These are phyloP conservation scores for Aspergillus heteromorphus DNA, from an alignment of 495 filamentous ascomycete genomes.

Conservation along the genomic window DNA sequence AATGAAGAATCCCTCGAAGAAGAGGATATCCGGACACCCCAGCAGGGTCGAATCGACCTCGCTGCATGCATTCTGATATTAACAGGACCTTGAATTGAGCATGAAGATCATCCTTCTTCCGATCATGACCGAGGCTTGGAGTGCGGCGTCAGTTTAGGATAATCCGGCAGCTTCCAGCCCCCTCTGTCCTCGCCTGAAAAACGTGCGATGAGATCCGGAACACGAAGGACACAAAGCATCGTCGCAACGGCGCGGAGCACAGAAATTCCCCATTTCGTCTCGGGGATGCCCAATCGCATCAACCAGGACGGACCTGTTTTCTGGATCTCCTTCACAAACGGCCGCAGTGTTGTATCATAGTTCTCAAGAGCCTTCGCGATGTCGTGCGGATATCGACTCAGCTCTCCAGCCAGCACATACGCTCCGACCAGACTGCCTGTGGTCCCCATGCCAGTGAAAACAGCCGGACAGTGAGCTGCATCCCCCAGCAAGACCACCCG, in stretches of 20 bases:
- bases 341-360: slow-evolving; percentile 25
- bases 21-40: too few relatives aligned
- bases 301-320: slow-evolving; percentile 13
- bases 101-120: too few relatives aligned
- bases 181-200: slow-evolving; percentile 17
- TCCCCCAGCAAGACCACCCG: slow-evolving; percentile 52
- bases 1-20: too few relatives aligned
- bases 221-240: slow-evolving; percentile 16
- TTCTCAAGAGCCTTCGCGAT: slow-evolving; percentile 17
- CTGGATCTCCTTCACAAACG: slow-evolving; percentile 28
- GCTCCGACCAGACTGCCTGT: slow-evolving; percentile 42
- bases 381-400: slow-evolving; percentile 22
- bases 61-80: too few relatives aligned
- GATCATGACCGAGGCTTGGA: too few relatives aligned
- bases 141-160: too few relatives aligned
- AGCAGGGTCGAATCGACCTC: too few relatives aligned
- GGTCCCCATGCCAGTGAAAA: slow-evolving; percentile 47
- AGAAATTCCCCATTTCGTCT: slow-evolving; percentile 20
- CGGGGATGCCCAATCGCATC: slow-evolving; percentile 14
- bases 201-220: slow-evolving; percentile 18
- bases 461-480: slow-evolving; percentile 47
- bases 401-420: slow-evolving; percentile 51
- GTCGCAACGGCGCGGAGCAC: slow-evolving; percentile 19
- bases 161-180: slow-evolving; percentile 25
- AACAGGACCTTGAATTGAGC: too few relatives aligned